Percentiles rank a stretch among this genome's conserved stretches.
phyloP scores from a whole-genome alignment of 257 asterid genomes.

The Solanum paucissectum region DNA sequence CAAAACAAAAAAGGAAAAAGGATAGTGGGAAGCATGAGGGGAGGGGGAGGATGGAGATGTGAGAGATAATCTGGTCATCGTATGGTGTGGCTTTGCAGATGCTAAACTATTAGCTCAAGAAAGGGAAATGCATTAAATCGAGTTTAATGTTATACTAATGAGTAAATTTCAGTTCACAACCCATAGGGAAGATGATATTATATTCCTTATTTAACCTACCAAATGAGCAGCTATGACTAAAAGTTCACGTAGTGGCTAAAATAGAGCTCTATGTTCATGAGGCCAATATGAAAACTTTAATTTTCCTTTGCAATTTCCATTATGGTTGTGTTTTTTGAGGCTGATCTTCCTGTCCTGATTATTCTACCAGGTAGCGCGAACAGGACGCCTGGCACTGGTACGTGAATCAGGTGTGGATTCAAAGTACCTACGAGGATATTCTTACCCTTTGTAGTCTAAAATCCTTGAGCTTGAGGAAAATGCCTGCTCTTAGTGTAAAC shows the following conservation, averaged over 20 bases:
- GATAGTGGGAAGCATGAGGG: background rate
- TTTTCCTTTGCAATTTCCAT: background rate
- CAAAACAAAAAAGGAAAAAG: background rate
- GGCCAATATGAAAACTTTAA: background rate
- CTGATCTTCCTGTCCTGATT: background rate
- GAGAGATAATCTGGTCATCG: background rate
- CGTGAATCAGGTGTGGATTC: slow-evolving; percentile 93
- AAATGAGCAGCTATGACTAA: background rate
- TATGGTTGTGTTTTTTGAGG: background rate
- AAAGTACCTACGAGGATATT: slow-evolving; percentile 70
- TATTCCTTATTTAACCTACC: background rate
- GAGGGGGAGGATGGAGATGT: background rate
- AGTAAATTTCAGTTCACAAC: background rate
- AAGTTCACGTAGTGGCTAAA: background rate
- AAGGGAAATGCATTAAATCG: background rate
- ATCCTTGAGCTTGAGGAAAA: background rate
- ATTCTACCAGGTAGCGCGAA: slow-evolving; percentile 64
- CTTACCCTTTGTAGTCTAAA: slow-evolving; percentile 43
- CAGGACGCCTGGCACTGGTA: slow-evolving; percentile 72
- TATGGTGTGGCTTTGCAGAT: background rate
- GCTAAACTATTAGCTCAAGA: background rate
- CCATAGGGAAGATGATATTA: background rate
- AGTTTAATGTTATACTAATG: background rate
- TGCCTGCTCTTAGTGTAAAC: background rate
- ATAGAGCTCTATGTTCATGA: background rate